Evolutionary conservation across 495 filamentous ascomycete genomes (phyloP), one percentile per base, ranked within the genome.

Genomic region (Penicillium flavigenum): DNA sequence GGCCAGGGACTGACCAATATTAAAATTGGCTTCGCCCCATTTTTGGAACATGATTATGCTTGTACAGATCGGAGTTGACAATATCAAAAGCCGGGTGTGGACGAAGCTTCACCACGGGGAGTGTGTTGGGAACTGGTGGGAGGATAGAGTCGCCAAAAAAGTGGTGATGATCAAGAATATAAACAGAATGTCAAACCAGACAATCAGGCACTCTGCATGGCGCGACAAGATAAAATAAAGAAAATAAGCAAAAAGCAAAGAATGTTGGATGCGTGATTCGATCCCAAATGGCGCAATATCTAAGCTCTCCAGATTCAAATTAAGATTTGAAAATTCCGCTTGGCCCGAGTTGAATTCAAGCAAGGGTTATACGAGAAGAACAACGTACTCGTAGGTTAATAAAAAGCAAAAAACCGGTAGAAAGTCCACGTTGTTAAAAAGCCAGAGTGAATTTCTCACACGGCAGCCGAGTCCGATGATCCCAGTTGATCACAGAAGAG

Each of bases 1-100:
- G 55, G 94, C 94, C 70, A 94, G 70, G 51, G 75, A 73, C 63
- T 87, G 87, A 67, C 90, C 87, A 56, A 88, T 51, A 70, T 87
- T 87, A 57, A 81, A 75, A 26, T 72, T 42, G 7, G 64, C 57
- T 22, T 72, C 74, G 47, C 66, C 60, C 47, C 73, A 55, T 38
- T 38, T 16, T n/a, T 7, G 16, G 7, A 39, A 39, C 78, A 80
- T 81, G 60, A 49, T 67, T 2, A 38, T 50, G 51, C 34, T 59
- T 45, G 49, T 20, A 17, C 29, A 29, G 27, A 45, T 45, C 53
- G 48, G 39, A 43, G 44, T 43, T 34, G 34, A 43, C 17, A 58
- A 50, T 59, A 51, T 57, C 46, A 56, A 59, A 32, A 22, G 27
- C 38, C 47, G 55, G 46, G 42, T 42, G 48, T 58, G 36, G 44